Percentiles rank a stretch among this genome's conserved stretches.
Conservation (phyloP, 208 protist species). For the Crithidia sp. region DNA sequence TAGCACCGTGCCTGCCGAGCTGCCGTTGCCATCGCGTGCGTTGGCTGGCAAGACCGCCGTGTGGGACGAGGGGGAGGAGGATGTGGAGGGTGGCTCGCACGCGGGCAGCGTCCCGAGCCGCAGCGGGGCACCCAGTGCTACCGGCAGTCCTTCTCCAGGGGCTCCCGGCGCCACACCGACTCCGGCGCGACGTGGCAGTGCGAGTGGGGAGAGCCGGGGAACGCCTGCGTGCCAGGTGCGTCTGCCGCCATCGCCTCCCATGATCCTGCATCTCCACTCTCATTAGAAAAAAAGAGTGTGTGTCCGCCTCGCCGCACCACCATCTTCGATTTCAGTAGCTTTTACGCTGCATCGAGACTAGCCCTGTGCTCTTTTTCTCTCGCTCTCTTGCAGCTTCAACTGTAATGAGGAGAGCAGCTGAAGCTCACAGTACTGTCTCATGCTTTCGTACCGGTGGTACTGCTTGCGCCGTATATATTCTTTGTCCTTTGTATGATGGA, state of each 20-base stretch:
- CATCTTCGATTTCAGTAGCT: not conserved
- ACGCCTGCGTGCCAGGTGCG: conserved; percentile 33
- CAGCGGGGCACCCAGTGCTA: conserved; percentile 11
- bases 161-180: conserved; percentile 44
- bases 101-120: not conserved
- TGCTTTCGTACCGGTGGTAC: too few relatives aligned
- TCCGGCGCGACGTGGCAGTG: conserved; percentile 35
- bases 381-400: not conserved
- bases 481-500: too few relatives aligned
- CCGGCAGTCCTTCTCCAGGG: conserved; percentile 19
- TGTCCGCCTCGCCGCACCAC: too few relatives aligned
- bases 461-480: too few relatives aligned
- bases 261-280: conserved; percentile 53
- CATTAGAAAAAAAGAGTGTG: conserved; percentile 1
- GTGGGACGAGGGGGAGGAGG: conserved; percentile 27
- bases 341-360: not conserved
- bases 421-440: too few relatives aligned
- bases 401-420: too few relatives aligned
- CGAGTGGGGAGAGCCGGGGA: conserved; percentile 10
- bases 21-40: not conserved
- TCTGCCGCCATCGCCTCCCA: conserved; percentile 66
- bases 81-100: not conserved
- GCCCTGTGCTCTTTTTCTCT: conserved; percentile 2
- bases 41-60: conserved; percentile 6
- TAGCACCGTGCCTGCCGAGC: not conserved